phyloP scores from a whole-genome alignment of 2,329 filamentous ascomycete species.

The Trichoderma simmonsii region DNA sequence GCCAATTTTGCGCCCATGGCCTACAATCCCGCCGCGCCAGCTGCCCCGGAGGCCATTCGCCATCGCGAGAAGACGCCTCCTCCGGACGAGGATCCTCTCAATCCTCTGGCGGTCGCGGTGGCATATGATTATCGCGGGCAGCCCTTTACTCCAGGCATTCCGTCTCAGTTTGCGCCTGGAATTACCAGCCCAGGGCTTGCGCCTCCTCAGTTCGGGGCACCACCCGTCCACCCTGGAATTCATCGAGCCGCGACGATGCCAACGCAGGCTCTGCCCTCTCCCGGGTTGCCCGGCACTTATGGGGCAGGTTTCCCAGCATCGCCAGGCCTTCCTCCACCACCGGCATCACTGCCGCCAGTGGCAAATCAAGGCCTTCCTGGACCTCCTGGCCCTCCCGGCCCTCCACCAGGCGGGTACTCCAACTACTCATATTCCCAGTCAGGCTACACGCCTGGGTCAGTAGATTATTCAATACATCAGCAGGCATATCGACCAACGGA shows the following conservation, averaged over 20 bases:
- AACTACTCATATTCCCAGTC: constrained; percentile 47
- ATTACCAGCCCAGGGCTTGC: constrained; percentile 41
- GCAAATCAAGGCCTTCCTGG: constrained; percentile 38
- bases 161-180: constrained; percentile 42
- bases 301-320: constrained; percentile 45
- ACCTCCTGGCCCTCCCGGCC: constrained; percentile 31
- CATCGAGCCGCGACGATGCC: constrained; percentile 52
- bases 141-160: constrained; percentile 52
- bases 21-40: constrained; percentile 76
- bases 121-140: constrained; percentile 53
- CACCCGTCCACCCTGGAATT: constrained; percentile 43
- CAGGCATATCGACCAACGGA: constrained; percentile 69
- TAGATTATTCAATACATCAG: constrained; percentile 62
- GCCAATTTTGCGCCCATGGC: constrained; percentile 60
- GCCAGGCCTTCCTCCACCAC: constrained; percentile 40
- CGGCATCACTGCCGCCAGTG: constrained; percentile 32
- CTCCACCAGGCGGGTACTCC: constrained; percentile 54
- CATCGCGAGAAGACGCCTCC: constrained; percentile 80
- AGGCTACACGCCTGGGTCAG: constrained; percentile 22
- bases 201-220: constrained; percentile 42
- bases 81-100: constrained; percentile 60
- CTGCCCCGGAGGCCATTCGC: constrained; percentile 67
- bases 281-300: constrained; percentile 43
- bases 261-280: constrained; percentile 38
- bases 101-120: constrained; percentile 57